phyloP scores from a whole-genome alignment of 257 asterid genomes.

The Fraxinus americana region DNA sequence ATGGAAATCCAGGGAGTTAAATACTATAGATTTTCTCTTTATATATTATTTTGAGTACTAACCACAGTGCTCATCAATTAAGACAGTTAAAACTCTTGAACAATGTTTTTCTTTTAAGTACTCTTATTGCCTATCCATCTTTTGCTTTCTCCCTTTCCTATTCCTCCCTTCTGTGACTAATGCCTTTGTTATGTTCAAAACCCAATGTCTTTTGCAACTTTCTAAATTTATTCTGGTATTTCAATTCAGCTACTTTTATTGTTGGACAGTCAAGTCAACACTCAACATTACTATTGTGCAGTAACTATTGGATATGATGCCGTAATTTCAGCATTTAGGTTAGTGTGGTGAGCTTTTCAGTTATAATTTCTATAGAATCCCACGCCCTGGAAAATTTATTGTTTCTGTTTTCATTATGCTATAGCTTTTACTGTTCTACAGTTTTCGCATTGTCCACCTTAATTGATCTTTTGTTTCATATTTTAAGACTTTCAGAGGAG shows the following conservation, averaged over 20 bases:
- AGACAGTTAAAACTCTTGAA: not conserved
- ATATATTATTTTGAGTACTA: constrained; percentile 18
- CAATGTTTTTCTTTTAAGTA: not conserved
- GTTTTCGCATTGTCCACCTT: constrained; percentile 2
- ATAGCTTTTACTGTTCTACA: not conserved
- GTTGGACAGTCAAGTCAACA: constrained; percentile 24
- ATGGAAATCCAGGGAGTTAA: constrained; percentile 80
- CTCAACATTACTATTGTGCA: constrained; percentile 56
- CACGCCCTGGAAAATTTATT: not conserved
- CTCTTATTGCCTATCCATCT: not conserved
- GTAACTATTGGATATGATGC: constrained; percentile 88
- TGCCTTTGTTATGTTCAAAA: not conserved
- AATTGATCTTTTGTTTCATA: constrained; percentile 29
- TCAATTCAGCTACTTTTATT: constrained; percentile 94
- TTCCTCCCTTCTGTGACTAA: not conserved
- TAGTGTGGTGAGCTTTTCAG: constrained; percentile 37
- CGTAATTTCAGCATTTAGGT: constrained; percentile 92
- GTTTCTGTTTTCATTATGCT: not conserved
- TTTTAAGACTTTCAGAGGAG: constrained; percentile 82
- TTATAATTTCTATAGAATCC: not conserved
- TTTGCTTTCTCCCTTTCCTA: constrained; percentile 13
- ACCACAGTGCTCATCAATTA: not conserved
- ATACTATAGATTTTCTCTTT: not conserved
- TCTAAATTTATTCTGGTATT: constrained; percentile 70
- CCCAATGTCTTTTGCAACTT: constrained; percentile 35